Conservation (phyloP, 2,329 filamentous ascomycete genomes). For the Aspergillus sergii region DNA sequence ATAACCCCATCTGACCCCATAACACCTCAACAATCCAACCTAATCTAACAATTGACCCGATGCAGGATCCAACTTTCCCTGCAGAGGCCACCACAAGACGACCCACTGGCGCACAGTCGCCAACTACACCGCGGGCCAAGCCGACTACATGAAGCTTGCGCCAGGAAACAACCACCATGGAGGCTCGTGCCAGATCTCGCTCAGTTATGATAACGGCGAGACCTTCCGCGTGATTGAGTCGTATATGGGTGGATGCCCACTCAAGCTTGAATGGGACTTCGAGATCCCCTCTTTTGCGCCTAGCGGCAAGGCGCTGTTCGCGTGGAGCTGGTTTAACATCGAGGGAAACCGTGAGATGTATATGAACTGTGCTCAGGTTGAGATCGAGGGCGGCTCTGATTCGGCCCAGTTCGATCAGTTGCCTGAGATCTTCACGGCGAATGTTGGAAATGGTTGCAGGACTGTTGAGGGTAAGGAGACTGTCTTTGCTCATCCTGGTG, state of each 20-base stretch:
- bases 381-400: slow-evolving; percentile 47
- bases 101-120: slow-evolving; percentile 55
- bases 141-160: slow-evolving; percentile 64
- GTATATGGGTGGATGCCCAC: slow-evolving; percentile 58
- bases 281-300: slow-evolving; percentile 65
- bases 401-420: background rate
- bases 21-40: accelerated
- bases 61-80: slow-evolving; percentile 64
- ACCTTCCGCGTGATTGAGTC: slow-evolving; percentile 70
- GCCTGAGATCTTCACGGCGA: slow-evolving; percentile 5
- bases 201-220: slow-evolving; percentile 71
- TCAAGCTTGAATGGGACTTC: slow-evolving; percentile 62
- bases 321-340: slow-evolving; percentile 77
- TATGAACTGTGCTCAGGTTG: slow-evolving; percentile 77
- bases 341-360: slow-evolving; percentile 80
- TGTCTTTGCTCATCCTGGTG: slow-evolving; percentile 1
- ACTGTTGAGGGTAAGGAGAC: slow-evolving; percentile 3
- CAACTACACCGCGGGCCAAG: slow-evolving; percentile 63
- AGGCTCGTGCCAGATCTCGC: slow-evolving; percentile 73
- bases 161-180: slow-evolving; percentile 67
- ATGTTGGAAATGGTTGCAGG: background rate
- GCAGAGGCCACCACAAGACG: slow-evolving; percentile 66
- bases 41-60: background rate
- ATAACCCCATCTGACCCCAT: background rate
- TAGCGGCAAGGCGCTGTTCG: slow-evolving; percentile 62